Percentiles rank a stretch among this genome's conserved stretches.
These are phyloP conservation scores for Nectriaceae sp. DNA, from an alignment of 2,329 filamentous ascomycete genomes.

Conservation along the genomic window DNA sequence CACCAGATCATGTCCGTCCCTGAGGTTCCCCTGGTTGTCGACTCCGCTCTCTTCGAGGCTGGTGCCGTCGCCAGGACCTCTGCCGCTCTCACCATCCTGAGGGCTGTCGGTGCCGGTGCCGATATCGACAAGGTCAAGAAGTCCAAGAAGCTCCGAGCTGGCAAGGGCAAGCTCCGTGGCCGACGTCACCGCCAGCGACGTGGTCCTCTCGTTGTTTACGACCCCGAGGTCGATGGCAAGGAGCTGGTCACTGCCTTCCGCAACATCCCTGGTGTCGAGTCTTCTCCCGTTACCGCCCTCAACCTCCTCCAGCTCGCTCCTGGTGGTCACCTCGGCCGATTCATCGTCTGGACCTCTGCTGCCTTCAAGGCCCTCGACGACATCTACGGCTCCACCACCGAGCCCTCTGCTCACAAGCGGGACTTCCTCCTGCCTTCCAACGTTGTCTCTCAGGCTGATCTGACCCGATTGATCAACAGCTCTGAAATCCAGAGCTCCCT, in stretches of 20 bases:
- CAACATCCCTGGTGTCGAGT: constrained; percentile 99
- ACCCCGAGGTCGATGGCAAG: constrained; percentile 93
- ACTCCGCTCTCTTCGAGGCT: constrained; percentile 84
- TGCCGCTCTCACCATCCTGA: constrained; percentile 82
- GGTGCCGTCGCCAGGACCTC: constrained; percentile 85
- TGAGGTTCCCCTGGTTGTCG: constrained; percentile 95
- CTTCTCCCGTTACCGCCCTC: constrained; percentile 86
- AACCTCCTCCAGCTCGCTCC: constrained; percentile 99
- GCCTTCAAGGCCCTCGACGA: constrained; percentile 96
- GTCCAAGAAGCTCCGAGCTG: constrained; percentile 95
- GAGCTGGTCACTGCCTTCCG: constrained; percentile 93
- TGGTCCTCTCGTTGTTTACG: constrained; percentile 96
- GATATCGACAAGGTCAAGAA: constrained; percentile 95
- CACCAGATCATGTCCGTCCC: constrained; percentile 91
- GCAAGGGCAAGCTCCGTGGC: constrained; percentile 98
- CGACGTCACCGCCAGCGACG: constrained; percentile 97
- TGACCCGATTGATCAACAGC: constrained; percentile 98
- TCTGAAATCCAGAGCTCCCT: constrained; percentile 97
- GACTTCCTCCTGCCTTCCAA: constrained; percentile 97
- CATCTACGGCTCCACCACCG: constrained; percentile 93
- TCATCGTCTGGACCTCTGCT: constrained; percentile 97
- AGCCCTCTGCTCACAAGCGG: constrained; percentile 92
- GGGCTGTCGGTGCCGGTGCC: constrained; percentile 83
- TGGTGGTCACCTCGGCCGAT: constrained; percentile 97
- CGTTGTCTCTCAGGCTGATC: constrained; percentile 90